phyloP scores from a whole-genome alignment of 1,139 yeast genomes.

The Fermentozyma sake region DNA sequence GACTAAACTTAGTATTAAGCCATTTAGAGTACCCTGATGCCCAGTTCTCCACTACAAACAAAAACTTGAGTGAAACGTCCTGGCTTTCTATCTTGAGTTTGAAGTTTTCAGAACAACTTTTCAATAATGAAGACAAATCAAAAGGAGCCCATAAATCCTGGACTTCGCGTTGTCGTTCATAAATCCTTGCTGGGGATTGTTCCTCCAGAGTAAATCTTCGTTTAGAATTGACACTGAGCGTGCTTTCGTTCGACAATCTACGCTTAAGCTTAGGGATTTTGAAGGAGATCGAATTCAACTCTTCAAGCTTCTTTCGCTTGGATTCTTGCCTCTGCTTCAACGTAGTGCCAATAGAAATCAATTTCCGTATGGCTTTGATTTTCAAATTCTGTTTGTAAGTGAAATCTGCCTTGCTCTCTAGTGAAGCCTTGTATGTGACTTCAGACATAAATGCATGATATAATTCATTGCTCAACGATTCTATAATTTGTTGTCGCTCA shows the following conservation, averaged over 20 bases:
- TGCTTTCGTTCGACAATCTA: slow-evolving; percentile 13
- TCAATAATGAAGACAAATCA: slow-evolving; percentile 22
- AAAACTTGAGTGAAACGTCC: slow-evolving; percentile 22
- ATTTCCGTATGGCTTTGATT: slow-evolving; percentile 16
- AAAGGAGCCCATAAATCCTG: slow-evolving; percentile 40
- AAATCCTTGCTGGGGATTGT: slow-evolving; percentile 9
- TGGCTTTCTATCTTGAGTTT: slow-evolving; percentile 17
- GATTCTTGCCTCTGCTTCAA: slow-evolving; percentile 19
- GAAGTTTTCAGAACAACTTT: slow-evolving; percentile 19
- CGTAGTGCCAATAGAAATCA: slow-evolving; percentile 22
- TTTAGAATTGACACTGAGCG: slow-evolving; percentile 9
- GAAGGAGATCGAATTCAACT: slow-evolving; percentile 38
- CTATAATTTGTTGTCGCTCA: slow-evolving; percentile 28
- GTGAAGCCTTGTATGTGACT: slow-evolving; percentile 35
- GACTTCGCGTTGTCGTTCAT: slow-evolving; percentile 28
- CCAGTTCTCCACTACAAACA: slow-evolving; percentile 46
- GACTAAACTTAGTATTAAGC: slow-evolving; percentile 38
- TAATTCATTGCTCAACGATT: slow-evolving; percentile 42
- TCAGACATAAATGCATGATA: slow-evolving; percentile 61
- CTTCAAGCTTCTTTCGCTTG: slow-evolving; percentile 31
- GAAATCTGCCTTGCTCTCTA: slow-evolving; percentile 40
- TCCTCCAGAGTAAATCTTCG: slow-evolving; percentile 11
- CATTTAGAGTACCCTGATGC: slow-evolving; percentile 37
- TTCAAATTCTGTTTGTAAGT: slow-evolving; percentile 22
- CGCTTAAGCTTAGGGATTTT: slow-evolving; percentile 22